Base-by-base conservation (phyloP, 1,284 basidiomycete species). In the Pseudozyma pruni region DNA sequence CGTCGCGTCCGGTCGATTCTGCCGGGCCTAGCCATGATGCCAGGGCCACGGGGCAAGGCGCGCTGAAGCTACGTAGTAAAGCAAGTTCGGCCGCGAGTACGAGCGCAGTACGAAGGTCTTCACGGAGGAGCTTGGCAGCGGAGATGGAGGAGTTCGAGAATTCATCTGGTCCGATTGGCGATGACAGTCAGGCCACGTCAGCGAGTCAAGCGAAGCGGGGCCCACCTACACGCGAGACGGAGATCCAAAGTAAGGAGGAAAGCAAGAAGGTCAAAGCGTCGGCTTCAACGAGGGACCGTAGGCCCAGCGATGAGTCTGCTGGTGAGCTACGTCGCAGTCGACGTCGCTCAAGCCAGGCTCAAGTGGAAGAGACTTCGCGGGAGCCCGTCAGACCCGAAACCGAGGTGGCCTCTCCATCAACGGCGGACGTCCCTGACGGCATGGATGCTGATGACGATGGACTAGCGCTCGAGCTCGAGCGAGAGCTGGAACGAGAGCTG, bases 111-210 rank as follows among this genome's bases (percentile, higher is more conserved):
- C 48, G 58, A 29, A 34, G 64, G 13, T 68, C 64, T 14, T 66
- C 62, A 6, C 55, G 62, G 9, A 33, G 56, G n/a, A 54, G 49
- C 17, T 8, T 64, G 14, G 51, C 51, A 8, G 50, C 60, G 3
- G 68, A 71, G n/a, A 53, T 57, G 57, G 61, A 71, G 22, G 61
- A 64, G 14, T 60, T 64, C 27, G 68, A 57, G 3, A 59, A 69
- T 22, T 34, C 25, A 10, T 20, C 44, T 14, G 25, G 20, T 4
- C 16, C 38, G 34, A 40, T 48, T 13, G 27, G 29, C 7, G 39
- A 41, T 20, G 10, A 51, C 2, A 17, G 37, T 16, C n/a, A 35
- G 38, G 29, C 9, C 16, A 16, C 41, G 29, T 9, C 27, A 16
- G 20, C 25, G 4, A 32, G 4, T 33, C 32, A 29, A 25, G 35